Base-by-base conservation (phyloP, 2,329 filamentous ascomycete genomes). In the Pseudogymnoascus sp. region DNA sequence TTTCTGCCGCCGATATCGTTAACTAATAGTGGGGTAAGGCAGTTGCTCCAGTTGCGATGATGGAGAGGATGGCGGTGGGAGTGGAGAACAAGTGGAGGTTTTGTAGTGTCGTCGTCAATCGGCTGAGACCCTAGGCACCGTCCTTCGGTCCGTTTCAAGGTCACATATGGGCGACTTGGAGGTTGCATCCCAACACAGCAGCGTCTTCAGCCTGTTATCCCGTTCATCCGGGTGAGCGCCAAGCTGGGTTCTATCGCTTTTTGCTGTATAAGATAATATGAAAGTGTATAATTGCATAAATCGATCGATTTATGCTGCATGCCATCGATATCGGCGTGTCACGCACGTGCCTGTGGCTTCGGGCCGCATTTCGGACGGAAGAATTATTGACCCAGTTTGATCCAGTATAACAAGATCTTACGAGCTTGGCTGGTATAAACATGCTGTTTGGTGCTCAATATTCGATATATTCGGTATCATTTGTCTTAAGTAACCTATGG, bases 61-160 rank as follows among this genome's bases (percentile, higher is more conserved):
- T 53, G 44, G 44, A 53, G 44, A 19, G 31, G 46, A 56, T 56
- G 10, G 9, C 33, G 26, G 23, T n/a, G 4, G 46, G 21, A 56
- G 46, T 56, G 46, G 46, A 19, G 46, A 56, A 56, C 46, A 56
- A 56, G 46, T 56, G 46, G 46, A 56, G 46, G 46, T 56, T 56
- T 56, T 56, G 46, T 33, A 56, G 46, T 33, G 46, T 33, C 23
- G 26, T 56, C 46, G 46, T 56, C 46, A 56, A 56, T 33, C 46
- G 46, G 46, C n/a, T 56, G 46, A 15, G 46, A 31, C 46, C 46
- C 46, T 33, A 13, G 46, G n/a, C 15, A 7, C 46, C 46, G 11
- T 53, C 26, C 46, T 31, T 53, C 26, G 23, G 46, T 29, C 26
- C 46, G 23, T 29, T 53, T 53, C 15, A 29, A 19, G 6, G 3